Evolutionary conservation across 768 basidiomycete species (phyloP).

Genomic region (Tricholomella constricta): DNA sequence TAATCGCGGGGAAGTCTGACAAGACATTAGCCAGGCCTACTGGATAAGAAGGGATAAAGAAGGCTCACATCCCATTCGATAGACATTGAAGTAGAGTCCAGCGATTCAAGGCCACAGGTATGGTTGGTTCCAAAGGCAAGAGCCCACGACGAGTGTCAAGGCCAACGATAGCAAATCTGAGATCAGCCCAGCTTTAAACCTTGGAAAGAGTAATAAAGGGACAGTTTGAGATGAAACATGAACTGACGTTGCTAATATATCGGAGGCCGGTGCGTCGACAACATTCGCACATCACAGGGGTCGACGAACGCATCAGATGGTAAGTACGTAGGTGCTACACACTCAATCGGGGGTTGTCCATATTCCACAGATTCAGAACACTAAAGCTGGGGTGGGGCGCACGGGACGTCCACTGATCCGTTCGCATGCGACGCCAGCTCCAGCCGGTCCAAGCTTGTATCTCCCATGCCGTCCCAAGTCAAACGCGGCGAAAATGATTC

Average conservation of each 20-base stretch:
- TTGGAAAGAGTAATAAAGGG: slow-evolving; percentile 40
- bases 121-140: slow-evolving; percentile 78
- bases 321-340: no score
- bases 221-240: background rate
- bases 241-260: slow-evolving; percentile 61
- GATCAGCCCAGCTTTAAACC: slow-evolving; percentile 49
- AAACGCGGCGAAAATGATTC: no score
- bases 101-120: slow-evolving; percentile 87
- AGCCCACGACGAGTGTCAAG: slow-evolving; percentile 69
- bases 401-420: no score
- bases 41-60: background rate
- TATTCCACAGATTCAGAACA: no score
- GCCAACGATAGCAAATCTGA: slow-evolving; percentile 51
- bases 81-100: slow-evolving; percentile 81
- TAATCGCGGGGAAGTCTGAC: slow-evolving; percentile 67
- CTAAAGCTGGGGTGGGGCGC: no score
- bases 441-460: no score
- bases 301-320: no score
- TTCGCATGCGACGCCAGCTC: no score
- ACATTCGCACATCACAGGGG: no score
- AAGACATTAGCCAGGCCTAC: background rate
- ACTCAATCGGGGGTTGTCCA: no score
- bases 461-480: no score
- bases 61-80: slow-evolving; percentile 87
- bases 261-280: no score